Percentiles rank a stretch among this genome's conserved stretches.
Conservation (phyloP, 202 grass and related monocot genomes). For the Zoysia matrella region DNA sequence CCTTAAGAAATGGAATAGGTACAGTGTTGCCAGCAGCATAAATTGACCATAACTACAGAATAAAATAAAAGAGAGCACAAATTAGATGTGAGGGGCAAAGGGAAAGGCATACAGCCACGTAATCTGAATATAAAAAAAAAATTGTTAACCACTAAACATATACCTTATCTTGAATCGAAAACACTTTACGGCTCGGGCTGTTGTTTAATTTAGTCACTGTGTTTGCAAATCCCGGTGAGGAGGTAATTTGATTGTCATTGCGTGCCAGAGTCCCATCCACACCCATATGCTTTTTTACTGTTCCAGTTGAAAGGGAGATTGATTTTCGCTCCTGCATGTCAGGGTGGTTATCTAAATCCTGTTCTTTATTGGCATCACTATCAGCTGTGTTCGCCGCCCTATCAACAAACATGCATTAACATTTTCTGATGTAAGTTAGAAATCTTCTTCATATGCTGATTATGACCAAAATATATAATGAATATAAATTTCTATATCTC, state of each 20-base stretch:
- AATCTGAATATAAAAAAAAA: slow-evolving; percentile 20
- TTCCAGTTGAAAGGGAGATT: slow-evolving; percentile 45
- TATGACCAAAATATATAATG: slow-evolving; percentile 7
- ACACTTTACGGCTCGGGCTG: slow-evolving; percentile 82
- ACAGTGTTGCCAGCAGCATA: slow-evolving; percentile 96
- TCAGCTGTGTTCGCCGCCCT: slow-evolving; percentile 70
- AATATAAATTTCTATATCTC: slow-evolving; percentile 25
- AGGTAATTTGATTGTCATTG: slow-evolving; percentile 45
- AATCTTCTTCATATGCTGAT: neutral
- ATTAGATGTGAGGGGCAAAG: slow-evolving; percentile 17
- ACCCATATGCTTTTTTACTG: slow-evolving; percentile 42
- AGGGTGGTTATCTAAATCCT: slow-evolving; percentile 51
- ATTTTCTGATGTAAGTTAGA: neutral
- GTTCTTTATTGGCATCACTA: slow-evolving; percentile 66
- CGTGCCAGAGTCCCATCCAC: slow-evolving; percentile 51
- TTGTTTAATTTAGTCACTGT: slow-evolving; percentile 57
- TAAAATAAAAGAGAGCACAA: slow-evolving; percentile 12
- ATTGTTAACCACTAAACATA: slow-evolving; percentile 23
- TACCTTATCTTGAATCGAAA: slow-evolving; percentile 99
- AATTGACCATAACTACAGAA: slow-evolving; percentile 89
- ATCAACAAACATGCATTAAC: slow-evolving; percentile 37
- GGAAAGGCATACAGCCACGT: neutral
- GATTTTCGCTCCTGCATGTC: slow-evolving; percentile 50
- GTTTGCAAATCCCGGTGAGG: slow-evolving; percentile 33
- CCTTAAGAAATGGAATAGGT: slow-evolving; percentile 94